These are phyloP conservation scores for Castanea sativa DNA, from an alignment of 306 rosid species.

Conservation along the genomic window DNA sequence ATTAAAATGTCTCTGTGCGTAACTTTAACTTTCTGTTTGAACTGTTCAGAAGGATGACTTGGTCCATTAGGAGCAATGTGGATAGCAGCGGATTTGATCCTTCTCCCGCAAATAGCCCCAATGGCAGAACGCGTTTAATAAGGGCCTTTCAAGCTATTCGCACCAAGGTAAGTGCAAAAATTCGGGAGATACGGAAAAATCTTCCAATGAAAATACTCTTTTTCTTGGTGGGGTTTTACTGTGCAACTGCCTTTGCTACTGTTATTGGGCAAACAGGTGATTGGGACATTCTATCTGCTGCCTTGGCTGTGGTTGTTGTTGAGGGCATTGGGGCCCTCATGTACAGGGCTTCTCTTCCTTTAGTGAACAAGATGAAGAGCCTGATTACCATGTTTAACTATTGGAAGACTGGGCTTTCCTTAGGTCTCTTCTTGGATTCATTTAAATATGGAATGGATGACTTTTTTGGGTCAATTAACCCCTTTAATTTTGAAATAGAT, in stretches of 20 bases:
- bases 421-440: slow-evolving; percentile 97
- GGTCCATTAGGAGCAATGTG: slow-evolving; percentile 61
- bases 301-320: slow-evolving; percentile 74
- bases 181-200: slow-evolving; percentile 64
- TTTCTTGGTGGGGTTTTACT: slow-evolving; percentile 87
- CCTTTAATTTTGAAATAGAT: slow-evolving; percentile 27
- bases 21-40: slow-evolving; percentile 2
- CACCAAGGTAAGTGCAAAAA: slow-evolving; percentile 52
- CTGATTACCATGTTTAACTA: slow-evolving; percentile 75
- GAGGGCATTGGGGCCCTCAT: slow-evolving; percentile 95
- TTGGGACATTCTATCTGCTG: slow-evolving; percentile 98
- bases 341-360: slow-evolving; percentile 67
- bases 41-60: slow-evolving; percentile 53
- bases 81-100: slow-evolving; percentile 55
- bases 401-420: slow-evolving; percentile 92
- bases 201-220: slow-evolving; percentile 70
- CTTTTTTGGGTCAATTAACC: slow-evolving; percentile 33
- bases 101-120: slow-evolving; percentile 48
- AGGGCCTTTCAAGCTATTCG: slow-evolving; percentile 63
- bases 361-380: slow-evolving; percentile 42
- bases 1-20: neutral
- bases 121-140: slow-evolving; percentile 69
- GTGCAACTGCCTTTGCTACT: slow-evolving; percentile 92
- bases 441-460: slow-evolving; percentile 63
- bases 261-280: slow-evolving; percentile 98